Conservation (phyloP, 805 yeast species). For the Candida rishiriensis region DNA sequence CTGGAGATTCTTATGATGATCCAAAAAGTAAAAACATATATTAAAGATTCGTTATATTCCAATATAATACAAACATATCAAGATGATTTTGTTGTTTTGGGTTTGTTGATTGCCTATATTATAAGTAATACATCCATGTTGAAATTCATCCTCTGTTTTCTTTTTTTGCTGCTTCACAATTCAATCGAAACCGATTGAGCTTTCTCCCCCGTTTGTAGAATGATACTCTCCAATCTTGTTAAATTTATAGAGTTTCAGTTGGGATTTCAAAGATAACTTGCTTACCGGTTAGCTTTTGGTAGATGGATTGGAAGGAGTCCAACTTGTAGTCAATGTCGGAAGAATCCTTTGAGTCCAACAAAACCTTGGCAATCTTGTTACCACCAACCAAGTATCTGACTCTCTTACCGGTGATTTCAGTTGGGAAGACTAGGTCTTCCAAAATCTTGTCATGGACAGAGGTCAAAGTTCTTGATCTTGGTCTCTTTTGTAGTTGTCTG, state of each 20-base stretch:
- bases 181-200: no score
- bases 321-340: conserved; percentile 96
- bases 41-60: no score
- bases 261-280: conserved; percentile 97
- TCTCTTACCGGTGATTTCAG: conserved; percentile 99
- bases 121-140: no score
- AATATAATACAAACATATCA: no score
- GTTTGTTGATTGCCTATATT: no score
- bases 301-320: conserved; percentile 98
- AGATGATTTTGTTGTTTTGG: no score
- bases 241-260: conserved; percentile 41
- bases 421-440: conserved; percentile 99
- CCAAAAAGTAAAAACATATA: no score
- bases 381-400: conserved; percentile 99
- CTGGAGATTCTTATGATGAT: no score
- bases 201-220: no score
- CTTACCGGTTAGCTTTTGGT: conserved; percentile 98
- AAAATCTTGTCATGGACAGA: conserved; percentile 98
- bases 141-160: no score
- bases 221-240: no score
- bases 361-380: conserved; percentile 95
- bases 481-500: conserved; percentile 96
- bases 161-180: no score
- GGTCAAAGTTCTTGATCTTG: conserved; percentile 98
- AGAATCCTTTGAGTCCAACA: conserved; percentile 96